phyloP scores from a whole-genome alignment of 768 basidiomycete species.

The Auricularia heimuer region DNA sequence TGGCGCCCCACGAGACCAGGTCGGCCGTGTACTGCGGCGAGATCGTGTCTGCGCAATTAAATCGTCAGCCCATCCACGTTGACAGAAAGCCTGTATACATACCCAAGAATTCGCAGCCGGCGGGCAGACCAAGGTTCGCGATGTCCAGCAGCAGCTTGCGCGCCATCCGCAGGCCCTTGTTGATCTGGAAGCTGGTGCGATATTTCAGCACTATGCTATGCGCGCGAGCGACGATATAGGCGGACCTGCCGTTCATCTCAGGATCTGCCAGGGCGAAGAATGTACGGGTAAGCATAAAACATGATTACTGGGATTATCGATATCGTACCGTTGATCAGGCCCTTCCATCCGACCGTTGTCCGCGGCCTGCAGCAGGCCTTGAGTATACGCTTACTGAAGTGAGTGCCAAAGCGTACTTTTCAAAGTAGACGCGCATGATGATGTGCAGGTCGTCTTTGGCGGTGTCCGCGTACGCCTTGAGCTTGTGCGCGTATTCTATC shows the following conservation, averaged over 20 bases:
- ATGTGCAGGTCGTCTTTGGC: constrained; percentile 84
- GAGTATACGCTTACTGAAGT: too few relatives aligned
- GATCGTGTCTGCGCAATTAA: constrained; percentile 38
- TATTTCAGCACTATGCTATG: background rate
- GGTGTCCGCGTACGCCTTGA: constrained; percentile 69
- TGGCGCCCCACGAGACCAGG: constrained; percentile 89
- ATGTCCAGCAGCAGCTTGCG: constrained; percentile 81
- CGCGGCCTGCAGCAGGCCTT: constrained; percentile 34
- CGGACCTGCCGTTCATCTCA: constrained; percentile 63
- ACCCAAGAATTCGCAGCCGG: constrained; percentile 90
- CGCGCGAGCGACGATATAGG: background rate
- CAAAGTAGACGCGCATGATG: constrained; percentile 98
- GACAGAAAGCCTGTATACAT: constrained; percentile 4
- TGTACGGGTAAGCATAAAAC: too few relatives aligned
- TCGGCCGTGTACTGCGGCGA: constrained; percentile 89
- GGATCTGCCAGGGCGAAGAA: constrained; percentile 38
- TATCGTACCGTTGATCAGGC: constrained; percentile 72
- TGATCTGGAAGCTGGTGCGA: constrained; percentile 71
- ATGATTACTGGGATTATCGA: background rate
- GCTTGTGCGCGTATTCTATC: constrained; percentile 72
- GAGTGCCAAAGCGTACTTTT: constrained; percentile 39
- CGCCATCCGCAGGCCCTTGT: constrained; percentile 86
- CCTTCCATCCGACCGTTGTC: constrained; percentile 98
- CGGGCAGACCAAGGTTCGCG: constrained; percentile 82
- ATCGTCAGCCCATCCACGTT: background rate